phyloP scores from a whole-genome alignment of 2,329 filamentous ascomycete genomes.

The Penicillium sp. region DNA sequence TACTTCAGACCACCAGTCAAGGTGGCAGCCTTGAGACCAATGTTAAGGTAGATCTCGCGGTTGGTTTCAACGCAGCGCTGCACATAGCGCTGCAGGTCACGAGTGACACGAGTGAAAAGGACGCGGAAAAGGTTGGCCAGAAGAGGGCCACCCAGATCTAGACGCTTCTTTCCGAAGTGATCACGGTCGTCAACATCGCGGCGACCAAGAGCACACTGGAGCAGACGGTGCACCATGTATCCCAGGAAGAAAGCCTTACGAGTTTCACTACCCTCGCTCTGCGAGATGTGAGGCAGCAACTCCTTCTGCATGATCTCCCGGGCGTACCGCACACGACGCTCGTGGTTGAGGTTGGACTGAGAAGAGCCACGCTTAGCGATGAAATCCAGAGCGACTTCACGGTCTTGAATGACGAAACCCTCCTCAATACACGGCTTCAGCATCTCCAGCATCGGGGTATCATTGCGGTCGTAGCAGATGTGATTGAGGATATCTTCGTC shows the following conservation, averaged over 20 bases:
- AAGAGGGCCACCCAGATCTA: slow-evolving; percentile 91
- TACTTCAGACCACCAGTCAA: slow-evolving; percentile 95
- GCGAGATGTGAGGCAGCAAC: slow-evolving; percentile 93
- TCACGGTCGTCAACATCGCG: slow-evolving; percentile 96
- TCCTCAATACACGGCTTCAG: slow-evolving; percentile 96
- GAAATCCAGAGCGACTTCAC: slow-evolving; percentile 90
- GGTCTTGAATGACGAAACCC: slow-evolving; percentile 92
- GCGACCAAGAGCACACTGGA: slow-evolving; percentile 90
- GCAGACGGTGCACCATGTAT: slow-evolving; percentile 96
- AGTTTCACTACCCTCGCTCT: slow-evolving; percentile 91
- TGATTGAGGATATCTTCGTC: slow-evolving; percentile 98
- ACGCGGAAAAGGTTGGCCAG: slow-evolving; percentile 95
- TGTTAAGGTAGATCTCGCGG: slow-evolving; percentile 84
- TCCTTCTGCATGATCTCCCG: slow-evolving; percentile 97
- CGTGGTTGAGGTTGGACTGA: slow-evolving; percentile 72
- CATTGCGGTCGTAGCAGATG: slow-evolving; percentile 93
- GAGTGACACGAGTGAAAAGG: slow-evolving; percentile 87
- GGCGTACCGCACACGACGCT: slow-evolving; percentile 89
- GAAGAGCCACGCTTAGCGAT: slow-evolving; percentile 88
- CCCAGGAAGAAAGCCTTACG: slow-evolving; percentile 97
- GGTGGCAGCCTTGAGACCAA: slow-evolving; percentile 88
- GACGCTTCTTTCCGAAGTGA: slow-evolving; percentile 97
- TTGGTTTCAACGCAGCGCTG: slow-evolving; percentile 89
- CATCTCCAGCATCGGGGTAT: slow-evolving; percentile 97
- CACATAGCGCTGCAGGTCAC: slow-evolving; percentile 87